Evolutionary conservation across 2,329 filamentous ascomycete genomes (phyloP), one percentile per base, ranked within the genome.

Genomic region (Neonectria coccinea): DNA sequence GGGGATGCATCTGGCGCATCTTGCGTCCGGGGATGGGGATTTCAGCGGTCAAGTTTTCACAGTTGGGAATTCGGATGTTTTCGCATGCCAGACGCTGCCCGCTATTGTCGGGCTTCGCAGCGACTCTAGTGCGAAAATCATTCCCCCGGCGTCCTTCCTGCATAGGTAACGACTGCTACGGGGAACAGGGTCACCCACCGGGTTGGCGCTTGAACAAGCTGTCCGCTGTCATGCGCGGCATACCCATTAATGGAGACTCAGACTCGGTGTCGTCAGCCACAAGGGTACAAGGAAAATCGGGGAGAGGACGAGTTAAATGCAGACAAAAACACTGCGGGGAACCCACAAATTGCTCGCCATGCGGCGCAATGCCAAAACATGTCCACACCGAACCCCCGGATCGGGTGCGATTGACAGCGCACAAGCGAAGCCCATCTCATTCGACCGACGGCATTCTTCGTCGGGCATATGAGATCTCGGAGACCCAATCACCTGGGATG

Each of bases 1-100:
- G 29, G 52, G 45, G 42, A 47, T 63, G 60, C 64, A 57, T 59
- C 61, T 64, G 48, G 55, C 39, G 44, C 27, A 59, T 47, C 25
- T 52, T 53, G 58, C 31, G 56, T 53, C 55, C 45, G 51, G 56
- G 61, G 60, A 54, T 29, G 47, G 59, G 41, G 22, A 53, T 56
- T 63, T 55, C 27, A 39, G 41, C 45, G 48, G 61, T 62, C 33
- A 45, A 33, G 18, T 44, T 54, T 36, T 54, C n/a, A 31, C 25
- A 50, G 41, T 9, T 51, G 18, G 9, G 3, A 33, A 6, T 20
- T 10, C 5, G 9, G 8, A 20, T n/a, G 22, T 48, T 18, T 22
- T 18, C 33, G 12, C 16, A 16, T 11, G 18, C 12, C 3, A 22
- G 47, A n/a, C 16, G 10, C 7, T n/a, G 20, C 16, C 12, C n/a